Conservation (phyloP, 1,284 basidiomycete species). For the Paramarasmius palmivorus region DNA sequence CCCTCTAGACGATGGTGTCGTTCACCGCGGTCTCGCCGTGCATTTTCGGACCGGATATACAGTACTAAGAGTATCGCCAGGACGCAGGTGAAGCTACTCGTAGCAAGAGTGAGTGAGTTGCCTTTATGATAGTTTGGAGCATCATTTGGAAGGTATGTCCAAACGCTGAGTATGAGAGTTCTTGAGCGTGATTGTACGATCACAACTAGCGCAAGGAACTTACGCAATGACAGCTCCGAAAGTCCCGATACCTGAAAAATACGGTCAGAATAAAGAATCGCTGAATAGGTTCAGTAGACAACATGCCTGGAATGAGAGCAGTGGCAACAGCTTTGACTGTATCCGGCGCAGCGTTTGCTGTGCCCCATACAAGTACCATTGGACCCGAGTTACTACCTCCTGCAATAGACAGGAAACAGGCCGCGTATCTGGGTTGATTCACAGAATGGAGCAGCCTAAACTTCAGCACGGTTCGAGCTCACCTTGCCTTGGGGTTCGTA, state of each 20-base stretch:
- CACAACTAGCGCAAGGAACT: conserved; percentile 11
- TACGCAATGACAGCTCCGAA: conserved; percentile 42
- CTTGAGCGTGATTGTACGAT: neutral
- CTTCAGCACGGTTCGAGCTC: too few species aligned
- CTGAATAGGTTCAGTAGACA: neutral
- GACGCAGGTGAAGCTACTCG: conserved; percentile 30
- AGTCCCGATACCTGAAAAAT: conserved; percentile 31
- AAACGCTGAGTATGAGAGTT: conserved; percentile 25
- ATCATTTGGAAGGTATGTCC: conserved; percentile 40
- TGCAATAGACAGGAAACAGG: conserved; percentile 38
- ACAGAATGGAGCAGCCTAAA: neutral
- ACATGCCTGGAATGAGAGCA: conserved; percentile 36
- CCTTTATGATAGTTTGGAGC: conserved; percentile 44
- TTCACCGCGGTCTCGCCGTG: conserved; percentile 39
- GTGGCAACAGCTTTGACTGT: conserved; percentile 40
- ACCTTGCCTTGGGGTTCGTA: conserved; percentile 36
- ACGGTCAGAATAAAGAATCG: neutral
- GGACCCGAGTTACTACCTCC: conserved; percentile 36
- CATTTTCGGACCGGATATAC: conserved; percentile 41
- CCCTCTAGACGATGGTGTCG: conserved; percentile 38
- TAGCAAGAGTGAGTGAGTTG: conserved; percentile 42
- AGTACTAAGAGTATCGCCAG: conserved; percentile 29
- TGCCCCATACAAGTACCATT: conserved; percentile 39
- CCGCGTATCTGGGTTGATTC: conserved; percentile 31
- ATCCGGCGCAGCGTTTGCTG: conserved; percentile 43